These are phyloP conservation scores for Wickerhamomyces sp. DNA, from an alignment of 1,139 yeast genomes.

Conservation along the genomic window DNA sequence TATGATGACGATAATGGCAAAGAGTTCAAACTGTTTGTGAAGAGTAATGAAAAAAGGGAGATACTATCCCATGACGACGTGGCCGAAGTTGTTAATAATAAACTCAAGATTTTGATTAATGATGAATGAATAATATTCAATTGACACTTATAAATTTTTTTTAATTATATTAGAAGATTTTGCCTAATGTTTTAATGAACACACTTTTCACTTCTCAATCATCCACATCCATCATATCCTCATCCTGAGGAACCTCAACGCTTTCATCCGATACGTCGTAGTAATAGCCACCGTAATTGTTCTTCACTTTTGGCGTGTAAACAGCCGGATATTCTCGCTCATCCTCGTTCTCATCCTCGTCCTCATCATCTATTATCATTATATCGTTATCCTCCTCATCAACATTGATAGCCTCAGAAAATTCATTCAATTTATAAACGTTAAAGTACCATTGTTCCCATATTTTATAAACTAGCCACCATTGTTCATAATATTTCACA, in stretches of 20 bases:
- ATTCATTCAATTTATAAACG: slow-evolving; percentile 9
- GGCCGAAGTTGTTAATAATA: slow-evolving; percentile 27
- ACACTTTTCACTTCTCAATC: background rate
- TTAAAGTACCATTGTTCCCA: slow-evolving; percentile 17
- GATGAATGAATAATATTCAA: slow-evolving; percentile 7
- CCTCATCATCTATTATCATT: slow-evolving; percentile 8
- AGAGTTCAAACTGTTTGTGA: slow-evolving; percentile 29
- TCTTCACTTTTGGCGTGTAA: slow-evolving; percentile 2
- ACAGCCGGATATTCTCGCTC: background rate
- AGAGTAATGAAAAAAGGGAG: slow-evolving; percentile 27
- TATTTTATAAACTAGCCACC: slow-evolving; percentile 1
- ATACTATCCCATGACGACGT: slow-evolving; percentile 31
- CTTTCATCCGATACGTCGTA: slow-evolving; percentile 2
- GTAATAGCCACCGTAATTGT: slow-evolving; percentile 10
- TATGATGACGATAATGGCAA: slow-evolving; percentile 27
- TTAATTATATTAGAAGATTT: background rate
- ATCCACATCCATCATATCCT: slow-evolving; percentile 10
- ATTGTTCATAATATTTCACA: slow-evolving; percentile 6
- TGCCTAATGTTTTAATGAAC: background rate
- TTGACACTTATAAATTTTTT: background rate
- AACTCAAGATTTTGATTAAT: slow-evolving; percentile 29
- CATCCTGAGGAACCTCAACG: background rate
- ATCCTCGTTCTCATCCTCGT: background rate
- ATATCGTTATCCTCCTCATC: slow-evolving; percentile 9
- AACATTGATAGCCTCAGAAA: slow-evolving; percentile 3